These are phyloP conservation scores for Fusarium sp. DNA, from an alignment of 2,329 filamentous ascomycete genomes.

Conservation along the genomic window DNA sequence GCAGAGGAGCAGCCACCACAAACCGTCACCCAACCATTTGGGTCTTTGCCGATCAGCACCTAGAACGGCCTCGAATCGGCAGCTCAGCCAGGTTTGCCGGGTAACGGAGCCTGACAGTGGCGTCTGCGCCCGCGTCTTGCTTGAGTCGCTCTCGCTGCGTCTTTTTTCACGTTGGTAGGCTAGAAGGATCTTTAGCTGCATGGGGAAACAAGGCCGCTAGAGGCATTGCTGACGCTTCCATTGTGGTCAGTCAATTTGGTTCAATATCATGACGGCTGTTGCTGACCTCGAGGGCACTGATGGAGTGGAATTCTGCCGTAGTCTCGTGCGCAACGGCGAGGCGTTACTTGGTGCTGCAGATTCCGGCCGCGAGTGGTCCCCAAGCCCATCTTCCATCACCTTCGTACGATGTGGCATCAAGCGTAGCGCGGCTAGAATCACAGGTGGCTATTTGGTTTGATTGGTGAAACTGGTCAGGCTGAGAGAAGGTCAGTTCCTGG, in stretches of 20 bases:
- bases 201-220: slow-evolving; percentile 16
- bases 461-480: slow-evolving; percentile 14
- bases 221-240: slow-evolving; percentile 6
- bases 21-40: slow-evolving; percentile 36
- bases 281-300: slow-evolving; percentile 1
- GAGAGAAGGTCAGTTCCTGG: slow-evolving; percentile 10
- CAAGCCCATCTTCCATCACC: slow-evolving; percentile 13
- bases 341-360: slow-evolving; percentile 26
- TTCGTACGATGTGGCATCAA: slow-evolving; percentile 6
- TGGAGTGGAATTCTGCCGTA: neutral
- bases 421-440: slow-evolving; percentile 19
- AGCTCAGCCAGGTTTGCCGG: slow-evolving; percentile 15
- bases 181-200: slow-evolving; percentile 23
- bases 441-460: slow-evolving; percentile 29
- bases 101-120: slow-evolving; percentile 32
- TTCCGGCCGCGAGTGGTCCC: slow-evolving; percentile 21
- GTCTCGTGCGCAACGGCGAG: slow-evolving; percentile 28
- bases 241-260: neutral
- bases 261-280: neutral
- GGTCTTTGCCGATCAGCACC: slow-evolving; percentile 39
- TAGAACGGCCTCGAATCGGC: slow-evolving; percentile 38
- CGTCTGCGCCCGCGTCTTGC: slow-evolving; percentile 30
- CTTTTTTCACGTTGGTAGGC: slow-evolving; percentile 27
- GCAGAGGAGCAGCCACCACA: slow-evolving; percentile 34
- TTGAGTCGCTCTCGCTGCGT: slow-evolving; percentile 35